phyloP scores from a whole-genome alignment of 1,284 basidiomycete genomes.

The Trichosporon asahii region DNA sequence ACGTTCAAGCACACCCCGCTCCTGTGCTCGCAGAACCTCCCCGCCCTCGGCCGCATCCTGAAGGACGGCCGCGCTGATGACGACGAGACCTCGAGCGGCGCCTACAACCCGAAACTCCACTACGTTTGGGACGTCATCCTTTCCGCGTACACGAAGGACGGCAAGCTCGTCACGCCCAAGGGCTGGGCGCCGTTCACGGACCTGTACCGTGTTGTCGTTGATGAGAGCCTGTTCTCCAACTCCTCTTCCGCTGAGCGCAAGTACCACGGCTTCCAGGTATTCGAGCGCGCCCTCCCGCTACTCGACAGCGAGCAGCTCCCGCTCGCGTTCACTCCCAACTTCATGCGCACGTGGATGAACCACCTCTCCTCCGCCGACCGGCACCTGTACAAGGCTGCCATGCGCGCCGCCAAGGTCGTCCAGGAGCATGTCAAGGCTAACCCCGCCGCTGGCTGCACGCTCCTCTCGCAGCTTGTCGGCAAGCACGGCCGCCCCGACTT shows the following conservation, averaged over 20 bases:
- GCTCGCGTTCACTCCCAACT: constrained; percentile 88
- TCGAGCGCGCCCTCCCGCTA: constrained; percentile 72
- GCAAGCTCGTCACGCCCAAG: constrained; percentile 26
- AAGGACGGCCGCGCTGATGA: constrained; percentile 55
- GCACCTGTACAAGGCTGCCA: constrained; percentile 82
- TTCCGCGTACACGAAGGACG: constrained; percentile 64
- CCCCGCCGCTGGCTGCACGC: constrained; percentile 75
- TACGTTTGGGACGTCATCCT: constrained; percentile 87
- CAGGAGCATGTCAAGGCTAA: constrained; percentile 70
- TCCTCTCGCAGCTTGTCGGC: constrained; percentile 83
- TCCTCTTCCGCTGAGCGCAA: constrained; percentile 84
- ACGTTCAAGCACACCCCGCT: constrained; percentile 74
- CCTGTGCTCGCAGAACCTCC: constrained; percentile 63
- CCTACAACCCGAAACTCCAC: constrained; percentile 88
- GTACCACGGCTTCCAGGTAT: constrained; percentile 92
- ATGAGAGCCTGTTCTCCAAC: constrained; percentile 83
- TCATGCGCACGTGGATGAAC: constrained; percentile 96
- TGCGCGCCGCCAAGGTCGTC: constrained; percentile 71
- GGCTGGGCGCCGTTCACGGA: constrained; percentile 74
- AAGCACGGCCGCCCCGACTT: constrained; percentile 83
- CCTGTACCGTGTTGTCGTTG: constrained; percentile 84
- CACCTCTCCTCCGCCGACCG: constrained; percentile 84
- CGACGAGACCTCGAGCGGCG: constrained; percentile 53
- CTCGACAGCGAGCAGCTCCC: constrained; percentile 60
- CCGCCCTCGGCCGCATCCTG: constrained; percentile 69